Conservation (phyloP, 2,329 filamentous ascomycete species). For the Whalleya microplaca region DNA sequence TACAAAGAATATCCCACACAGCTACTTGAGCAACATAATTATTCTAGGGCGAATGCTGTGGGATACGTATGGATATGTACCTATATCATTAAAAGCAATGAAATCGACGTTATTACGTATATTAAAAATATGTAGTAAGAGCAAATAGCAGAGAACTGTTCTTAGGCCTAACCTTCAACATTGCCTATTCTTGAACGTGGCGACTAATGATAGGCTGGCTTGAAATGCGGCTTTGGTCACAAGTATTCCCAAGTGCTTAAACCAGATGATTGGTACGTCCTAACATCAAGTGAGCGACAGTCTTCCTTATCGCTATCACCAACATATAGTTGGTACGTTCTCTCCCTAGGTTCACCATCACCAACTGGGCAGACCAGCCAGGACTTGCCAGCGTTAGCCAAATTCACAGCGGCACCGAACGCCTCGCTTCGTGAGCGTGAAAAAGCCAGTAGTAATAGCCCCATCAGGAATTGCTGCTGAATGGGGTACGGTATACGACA, state of each 20-base stretch:
- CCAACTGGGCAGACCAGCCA: conserved; percentile 22
- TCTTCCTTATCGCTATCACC: neutral
- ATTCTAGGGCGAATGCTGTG: too few relatives aligned
- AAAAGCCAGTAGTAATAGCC: conserved; percentile 20
- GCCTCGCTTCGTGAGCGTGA: conserved; percentile 10
- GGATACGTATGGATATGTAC: too few relatives aligned
- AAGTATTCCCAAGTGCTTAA: conserved; percentile 16
- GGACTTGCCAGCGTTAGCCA: conserved; percentile 2
- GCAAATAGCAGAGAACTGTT: too few relatives aligned
- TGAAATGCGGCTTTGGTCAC: neutral
- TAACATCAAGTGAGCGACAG: conserved; percentile 7
- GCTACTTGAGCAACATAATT: too few relatives aligned
- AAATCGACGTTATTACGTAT: too few relatives aligned
- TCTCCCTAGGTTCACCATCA: conserved; percentile 23
- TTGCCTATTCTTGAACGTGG: neutral
- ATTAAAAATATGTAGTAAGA: too few relatives aligned
- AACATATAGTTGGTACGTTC: conserved; percentile 26
- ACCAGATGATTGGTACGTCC: conserved; percentile 13
- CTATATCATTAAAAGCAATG: too few relatives aligned
- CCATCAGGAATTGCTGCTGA: conserved; percentile 23
- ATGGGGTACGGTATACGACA: conserved; percentile 29
- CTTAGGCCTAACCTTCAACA: too few relatives aligned
- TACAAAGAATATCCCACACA: too few relatives aligned
- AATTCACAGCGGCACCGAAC: conserved; percentile 8
- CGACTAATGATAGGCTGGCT: neutral